These are phyloP conservation scores for Pleurotus cornucopiae DNA, from an alignment of 768 basidiomycete genomes.

Conservation along the genomic window DNA sequence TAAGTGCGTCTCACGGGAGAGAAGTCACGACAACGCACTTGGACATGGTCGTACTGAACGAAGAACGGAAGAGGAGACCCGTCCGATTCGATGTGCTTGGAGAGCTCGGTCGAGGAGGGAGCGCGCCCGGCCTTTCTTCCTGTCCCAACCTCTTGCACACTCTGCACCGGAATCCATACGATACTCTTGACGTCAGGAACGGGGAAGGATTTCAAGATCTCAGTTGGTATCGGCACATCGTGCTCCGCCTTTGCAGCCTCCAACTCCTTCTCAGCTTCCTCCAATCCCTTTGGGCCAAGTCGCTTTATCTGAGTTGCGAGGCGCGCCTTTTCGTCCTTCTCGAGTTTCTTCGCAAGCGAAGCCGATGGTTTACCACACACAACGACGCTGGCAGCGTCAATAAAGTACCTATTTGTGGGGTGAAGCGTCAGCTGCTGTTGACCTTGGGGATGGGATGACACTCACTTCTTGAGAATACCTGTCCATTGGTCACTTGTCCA, in stretches of 20 bases:
- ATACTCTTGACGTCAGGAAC: constrained; percentile 89
- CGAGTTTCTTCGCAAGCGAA: constrained; percentile 71
- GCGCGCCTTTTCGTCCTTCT: constrained; percentile 76
- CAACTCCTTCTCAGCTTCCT: constrained; percentile 59
- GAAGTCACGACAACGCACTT: constrained; percentile 39
- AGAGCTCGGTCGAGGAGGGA: constrained; percentile 38
- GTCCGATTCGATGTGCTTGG: constrained; percentile 63
- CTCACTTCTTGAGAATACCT: constrained; percentile 68
- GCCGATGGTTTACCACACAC: constrained; percentile 89
- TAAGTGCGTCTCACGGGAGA: neutral
- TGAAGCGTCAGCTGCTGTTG: no score
- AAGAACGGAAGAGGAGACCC: constrained; percentile 76
- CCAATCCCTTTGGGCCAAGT: constrained; percentile 81
- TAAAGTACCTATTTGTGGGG: constrained; percentile 58
- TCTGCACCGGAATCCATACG: constrained; percentile 81
- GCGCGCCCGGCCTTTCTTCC: constrained; percentile 30
- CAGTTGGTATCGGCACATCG: constrained; percentile 73
- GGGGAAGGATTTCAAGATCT: constrained; percentile 82
- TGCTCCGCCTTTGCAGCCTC: constrained; percentile 86
- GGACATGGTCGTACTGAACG: constrained; percentile 90
- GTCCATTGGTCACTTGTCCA: constrained; percentile 83
- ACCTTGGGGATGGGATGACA: neutral
- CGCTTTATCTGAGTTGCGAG: constrained; percentile 60
- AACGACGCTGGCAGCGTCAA: constrained; percentile 69
- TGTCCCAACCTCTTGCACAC: constrained; percentile 56